phyloP scores from a whole-genome alignment of 129 eudicot genomes.

The Flaveria robusta region DNA sequence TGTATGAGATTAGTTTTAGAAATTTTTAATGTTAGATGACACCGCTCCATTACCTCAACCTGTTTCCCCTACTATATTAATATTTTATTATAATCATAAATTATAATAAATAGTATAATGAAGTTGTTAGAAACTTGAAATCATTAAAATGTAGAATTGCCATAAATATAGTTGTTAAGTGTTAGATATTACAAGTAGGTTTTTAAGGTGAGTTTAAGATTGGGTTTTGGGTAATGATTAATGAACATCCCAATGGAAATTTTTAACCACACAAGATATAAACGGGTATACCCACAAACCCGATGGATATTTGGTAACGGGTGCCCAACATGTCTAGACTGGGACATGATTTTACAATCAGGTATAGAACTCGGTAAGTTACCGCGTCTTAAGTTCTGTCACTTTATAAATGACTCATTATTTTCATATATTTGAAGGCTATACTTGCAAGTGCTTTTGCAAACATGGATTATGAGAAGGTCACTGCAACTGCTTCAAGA shows the following conservation, averaged over 20 bases:
- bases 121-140: too few species aligned
- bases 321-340: too few species aligned
- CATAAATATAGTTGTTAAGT: too few species aligned
- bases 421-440: slow-evolving; percentile 43
- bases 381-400: neutral
- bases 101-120: too few species aligned
- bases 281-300: neutral
- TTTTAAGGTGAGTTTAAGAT: neutral
- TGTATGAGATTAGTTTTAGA: neutral
- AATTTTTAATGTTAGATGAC: neutral
- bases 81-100: too few species aligned
- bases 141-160: too few species aligned
- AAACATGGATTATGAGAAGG: slow-evolving; percentile 51
- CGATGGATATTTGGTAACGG: neutral
- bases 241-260: neutral
- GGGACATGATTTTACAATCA: neutral
- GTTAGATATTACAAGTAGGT: neutral
- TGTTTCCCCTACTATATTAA: neutral
- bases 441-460: slow-evolving; percentile 83
- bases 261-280: neutral
- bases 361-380: neutral
- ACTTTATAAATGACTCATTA: neutral
- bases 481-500: slow-evolving; percentile 63
- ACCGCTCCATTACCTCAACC: neutral
- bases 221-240: neutral